These are phyloP conservation scores for Fusarium sp. DNA, from an alignment of 2,329 filamentous ascomycete genomes.

Conservation along the genomic window DNA sequence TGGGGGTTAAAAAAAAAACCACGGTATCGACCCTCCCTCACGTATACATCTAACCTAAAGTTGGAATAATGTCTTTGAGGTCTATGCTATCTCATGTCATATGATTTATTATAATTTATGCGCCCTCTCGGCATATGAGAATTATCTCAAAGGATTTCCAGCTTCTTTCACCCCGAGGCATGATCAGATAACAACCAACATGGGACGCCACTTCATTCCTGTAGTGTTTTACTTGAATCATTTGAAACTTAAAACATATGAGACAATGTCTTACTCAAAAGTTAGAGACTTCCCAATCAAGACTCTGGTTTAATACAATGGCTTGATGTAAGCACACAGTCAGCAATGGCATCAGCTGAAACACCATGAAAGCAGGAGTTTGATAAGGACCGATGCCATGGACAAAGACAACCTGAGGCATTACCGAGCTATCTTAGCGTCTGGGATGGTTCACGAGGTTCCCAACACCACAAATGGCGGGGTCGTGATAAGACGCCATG, in stretches of 20 bases:
- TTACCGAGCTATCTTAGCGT: constrained; percentile 2
- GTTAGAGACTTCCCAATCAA: not conserved
- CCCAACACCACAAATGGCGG: constrained; percentile 24
- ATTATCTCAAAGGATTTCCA: too few species aligned
- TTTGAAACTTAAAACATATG: not conserved
- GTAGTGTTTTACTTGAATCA: not conserved
- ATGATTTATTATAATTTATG: too few species aligned
- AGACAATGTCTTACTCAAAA: not conserved
- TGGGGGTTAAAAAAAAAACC: too few species aligned
- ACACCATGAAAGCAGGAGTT: not conserved
- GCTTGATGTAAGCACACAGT: not conserved
- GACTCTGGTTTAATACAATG: not conserved
- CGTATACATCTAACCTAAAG: too few species aligned
- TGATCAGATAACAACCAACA: not conserved
- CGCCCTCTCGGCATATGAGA: too few species aligned
- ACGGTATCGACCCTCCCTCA: too few species aligned
- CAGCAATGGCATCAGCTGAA: constrained; percentile 4
- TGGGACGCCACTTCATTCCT: not conserved
- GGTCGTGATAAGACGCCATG: constrained; percentile 31
- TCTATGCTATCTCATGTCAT: too few species aligned
- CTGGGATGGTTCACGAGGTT: constrained; percentile 1
- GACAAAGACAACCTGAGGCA: not conserved
- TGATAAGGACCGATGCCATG: not conserved
- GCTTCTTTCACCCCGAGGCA: too few species aligned
- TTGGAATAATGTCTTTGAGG: too few species aligned